Conservation (phyloP, 352 stramenopile genomes). For the Phytopythium oedochilum region DNA sequence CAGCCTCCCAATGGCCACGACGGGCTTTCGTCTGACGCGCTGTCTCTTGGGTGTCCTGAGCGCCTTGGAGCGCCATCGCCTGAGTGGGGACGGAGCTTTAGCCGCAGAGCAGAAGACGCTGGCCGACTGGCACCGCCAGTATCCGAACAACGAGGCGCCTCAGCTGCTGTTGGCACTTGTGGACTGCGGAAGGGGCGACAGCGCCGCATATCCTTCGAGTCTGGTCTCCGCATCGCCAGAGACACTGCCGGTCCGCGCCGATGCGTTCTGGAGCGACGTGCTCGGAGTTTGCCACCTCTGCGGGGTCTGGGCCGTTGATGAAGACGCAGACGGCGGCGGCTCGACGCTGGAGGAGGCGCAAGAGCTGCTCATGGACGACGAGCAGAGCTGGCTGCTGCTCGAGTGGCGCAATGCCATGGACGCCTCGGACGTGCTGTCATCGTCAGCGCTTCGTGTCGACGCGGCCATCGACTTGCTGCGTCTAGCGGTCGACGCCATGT, state of each 20-base stretch:
- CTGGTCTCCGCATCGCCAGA: background rate
- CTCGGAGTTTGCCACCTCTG: constrained; percentile 24
- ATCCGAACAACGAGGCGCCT: constrained; percentile 13
- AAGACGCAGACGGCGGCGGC: constrained; percentile 2
- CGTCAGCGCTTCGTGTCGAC: background rate
- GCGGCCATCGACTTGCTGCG: constrained; percentile 25
- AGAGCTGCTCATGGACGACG: constrained; percentile 25
- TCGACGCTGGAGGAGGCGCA: constrained; percentile 28
- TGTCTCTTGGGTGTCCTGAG: constrained; percentile 24
- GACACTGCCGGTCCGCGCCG: constrained; percentile 6
- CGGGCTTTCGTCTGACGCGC: constrained; percentile 7
- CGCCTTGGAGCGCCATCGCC: constrained; percentile 1
- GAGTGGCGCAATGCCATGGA: constrained; percentile 15
- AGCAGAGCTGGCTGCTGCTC: constrained; percentile 16
- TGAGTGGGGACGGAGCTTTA: background rate
- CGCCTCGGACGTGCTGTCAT: background rate
- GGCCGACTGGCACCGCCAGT: constrained; percentile 5
- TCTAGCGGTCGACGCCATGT: constrained; percentile 45
- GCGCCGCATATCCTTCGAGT: background rate
- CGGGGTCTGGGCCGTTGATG: constrained; percentile 33
- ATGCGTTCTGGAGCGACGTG: constrained; percentile 24
- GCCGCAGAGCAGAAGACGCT: constrained; percentile 1
- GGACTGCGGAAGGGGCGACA: background rate
- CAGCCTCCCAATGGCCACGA: background rate
- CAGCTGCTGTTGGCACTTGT: constrained; percentile 9